A percentile compares a stretch with the other conserved stretches of the same genome.
phyloP scores from a whole-genome alignment of 2,329 filamentous ascomycete species.

The Nannizziopsis barbatae region DNA sequence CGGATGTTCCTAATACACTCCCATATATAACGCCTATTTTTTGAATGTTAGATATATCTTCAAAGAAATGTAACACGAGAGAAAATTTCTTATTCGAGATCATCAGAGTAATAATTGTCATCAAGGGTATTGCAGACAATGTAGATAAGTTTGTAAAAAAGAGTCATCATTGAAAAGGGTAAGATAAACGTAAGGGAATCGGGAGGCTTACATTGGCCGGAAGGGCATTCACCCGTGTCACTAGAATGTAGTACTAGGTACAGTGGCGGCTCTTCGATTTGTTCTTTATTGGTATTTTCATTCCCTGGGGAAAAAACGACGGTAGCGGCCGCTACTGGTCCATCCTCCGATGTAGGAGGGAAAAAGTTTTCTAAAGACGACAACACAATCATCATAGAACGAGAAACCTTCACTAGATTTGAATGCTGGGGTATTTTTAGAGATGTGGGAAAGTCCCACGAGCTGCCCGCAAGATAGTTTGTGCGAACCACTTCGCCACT shows the following conservation, averaged over 20 bases:
- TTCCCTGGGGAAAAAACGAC: conserved; percentile 32
- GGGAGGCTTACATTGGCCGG: conserved; percentile 70
- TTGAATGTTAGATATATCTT: neutral
- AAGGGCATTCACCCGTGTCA: conserved; percentile 84
- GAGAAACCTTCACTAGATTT: conserved; percentile 38
- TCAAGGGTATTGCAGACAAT: conserved; percentile 95
- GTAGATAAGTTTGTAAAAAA: conserved; percentile 97
- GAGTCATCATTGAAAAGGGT: conserved; percentile 63
- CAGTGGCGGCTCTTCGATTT: conserved; percentile 36
- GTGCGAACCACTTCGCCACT: conserved; percentile 30
- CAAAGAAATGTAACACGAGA: conserved; percentile 7
- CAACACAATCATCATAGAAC: conserved; percentile 58
- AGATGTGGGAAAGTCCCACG: conserved; percentile 28
- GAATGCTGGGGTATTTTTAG: conserved; percentile 8
- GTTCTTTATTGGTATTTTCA: conserved; percentile 20
- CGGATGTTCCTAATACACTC: conserved; percentile 32
- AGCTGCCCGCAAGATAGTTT: conserved; percentile 29
- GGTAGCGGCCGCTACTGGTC: conserved; percentile 60
- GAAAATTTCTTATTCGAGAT: conserved; percentile 52
- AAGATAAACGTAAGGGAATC: conserved; percentile 11
- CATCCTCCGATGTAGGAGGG: conserved; percentile 58
- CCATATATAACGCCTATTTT: conserved; percentile 46
- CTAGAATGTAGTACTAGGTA: conserved; percentile 66
- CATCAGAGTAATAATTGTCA: conserved; percentile 75
- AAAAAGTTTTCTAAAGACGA: conserved; percentile 58